Base-by-base conservation (phyloP, 2,329 filamentous ascomycete species). In the Nigrospora sphaerica region DNA sequence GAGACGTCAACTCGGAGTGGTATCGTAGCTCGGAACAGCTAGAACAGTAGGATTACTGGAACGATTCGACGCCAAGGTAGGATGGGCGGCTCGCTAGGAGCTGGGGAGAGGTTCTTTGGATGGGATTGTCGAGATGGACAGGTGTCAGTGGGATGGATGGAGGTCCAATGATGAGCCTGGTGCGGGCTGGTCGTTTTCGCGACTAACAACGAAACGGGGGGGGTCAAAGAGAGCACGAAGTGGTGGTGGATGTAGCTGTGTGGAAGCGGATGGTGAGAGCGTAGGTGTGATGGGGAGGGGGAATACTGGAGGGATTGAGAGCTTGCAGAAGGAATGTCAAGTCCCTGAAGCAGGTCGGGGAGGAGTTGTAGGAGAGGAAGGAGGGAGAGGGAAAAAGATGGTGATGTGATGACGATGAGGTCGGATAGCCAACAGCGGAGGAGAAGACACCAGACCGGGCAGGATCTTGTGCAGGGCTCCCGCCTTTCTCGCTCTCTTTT, bases 101-200 rank as follows among this genome's bases (percentile, higher is more conserved):
- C 35, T 48, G 46, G 48, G 48, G 42, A 54, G 54, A 52, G 53
- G 54, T 36, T 32, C 33, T 36, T 33, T 44, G 17, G 42, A 44
- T 17, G 34, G 34, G 34, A 6, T 36, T 36, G 34, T 36, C 34
- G 11, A n/a, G 34, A 36, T n/a, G 34, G 34, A 36, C 34, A 36
- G 34, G 34, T 36, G 34, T 36, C 16, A 17, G 13, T 36, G 34
- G 23, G 23, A 28, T 28, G 23, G 23, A 28, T 28, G 23, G 4
- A 28, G 23, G 23, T 28, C 23, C 23, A 28, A 28, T 28, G 23
- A 28, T 28, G 23, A 28, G 23, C 23, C 23, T 28, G 40, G 40
- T 33, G 40, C 23, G 40, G 40, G 40, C 40, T 42, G 40, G 40
- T 19, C 23, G 33, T 37, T 37, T 34, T 44, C 32, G 33, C 32